Evolutionary conservation across 768 basidiomycete genomes (phyloP), one percentile per base, ranked within the genome.

Genomic region (Albatrellus ellisii): DNA sequence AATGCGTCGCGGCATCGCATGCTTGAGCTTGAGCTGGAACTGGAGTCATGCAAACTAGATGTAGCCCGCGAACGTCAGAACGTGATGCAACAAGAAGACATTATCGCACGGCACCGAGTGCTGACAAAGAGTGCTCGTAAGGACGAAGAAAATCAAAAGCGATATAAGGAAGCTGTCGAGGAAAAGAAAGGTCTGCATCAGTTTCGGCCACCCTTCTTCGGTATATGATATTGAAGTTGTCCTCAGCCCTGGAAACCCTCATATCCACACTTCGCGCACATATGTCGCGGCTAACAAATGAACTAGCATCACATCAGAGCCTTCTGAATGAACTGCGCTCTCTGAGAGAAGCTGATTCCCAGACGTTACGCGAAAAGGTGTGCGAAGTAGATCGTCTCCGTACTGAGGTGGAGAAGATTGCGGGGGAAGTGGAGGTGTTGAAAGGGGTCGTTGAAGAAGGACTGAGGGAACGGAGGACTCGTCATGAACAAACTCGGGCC

Each of bases 371-470:
- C 27, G 71, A 74, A 43, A 84, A 83, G 56, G 59, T 71, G 18
- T 60, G 65, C 4, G 87, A 89, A 46, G 75, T 92, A 6, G 68
- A 73, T 33, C 65, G 66, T 10, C 69, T 95, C 9, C 69, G 71
- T 27, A 65, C 70, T 9, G 85, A 92, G 52, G 82, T 97, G 6
- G 85, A 91, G 52, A 61, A 79, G 32, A 71, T 95, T 4, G 79
- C 74, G 0, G 77, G 78, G 3, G 90, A 98, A 59, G 85, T 97
- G 2, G 82, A 84, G 46, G 80, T 87, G 2, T 66, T 95, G n/a
- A 66, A 83, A 9, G 81, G 77, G 1, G 81, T 91, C 0, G 86
- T 97, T 1, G 85, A 92, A 57, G 81, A 86, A 44, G 88, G 88
- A 4, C 65, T 95, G 41, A 73, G 78, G 46, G 86, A 88, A 48